phyloP scores from a whole-genome alignment of 139 green algal genomes.

The Desmodesmus armatus region DNA sequence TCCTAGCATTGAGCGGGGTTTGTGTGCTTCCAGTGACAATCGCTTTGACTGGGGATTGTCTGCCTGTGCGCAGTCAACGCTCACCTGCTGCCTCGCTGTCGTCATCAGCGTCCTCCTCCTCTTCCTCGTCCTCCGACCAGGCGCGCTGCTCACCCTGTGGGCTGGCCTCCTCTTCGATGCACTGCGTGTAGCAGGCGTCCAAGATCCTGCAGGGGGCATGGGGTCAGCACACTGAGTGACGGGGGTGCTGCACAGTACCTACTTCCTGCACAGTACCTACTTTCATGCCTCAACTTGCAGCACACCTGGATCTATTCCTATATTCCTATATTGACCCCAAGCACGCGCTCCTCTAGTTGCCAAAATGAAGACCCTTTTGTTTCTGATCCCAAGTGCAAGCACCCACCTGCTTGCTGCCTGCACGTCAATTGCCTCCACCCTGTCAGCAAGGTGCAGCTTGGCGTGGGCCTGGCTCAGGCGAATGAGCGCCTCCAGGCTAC shows the following conservation, averaged over 20 bases:
- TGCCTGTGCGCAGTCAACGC: too few relatives aligned
- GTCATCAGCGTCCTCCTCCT: not conserved
- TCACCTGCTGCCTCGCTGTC: not conserved
- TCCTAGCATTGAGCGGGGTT: too few relatives aligned
- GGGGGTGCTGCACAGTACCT: not conserved
- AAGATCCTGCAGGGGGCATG: not conserved
- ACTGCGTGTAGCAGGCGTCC: constrained; percentile 44
- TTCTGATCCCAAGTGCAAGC: constrained; percentile 31
- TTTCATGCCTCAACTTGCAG: too few relatives aligned
- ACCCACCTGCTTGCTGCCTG: constrained; percentile 27
- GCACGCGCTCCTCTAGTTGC: not conserved
- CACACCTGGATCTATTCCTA: not conserved
- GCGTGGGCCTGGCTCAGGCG: constrained; percentile 94
- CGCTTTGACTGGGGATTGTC: too few relatives aligned
- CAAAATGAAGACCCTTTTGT: constrained; percentile 27
- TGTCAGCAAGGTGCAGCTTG: constrained; percentile 71
- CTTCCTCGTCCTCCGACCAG: constrained; percentile 26
- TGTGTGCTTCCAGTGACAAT: too few relatives aligned
- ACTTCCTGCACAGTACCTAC: too few relatives aligned
- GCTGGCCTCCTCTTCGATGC: constrained; percentile 42
- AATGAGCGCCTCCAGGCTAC: constrained; percentile 97
- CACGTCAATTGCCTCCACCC: constrained; percentile 47
- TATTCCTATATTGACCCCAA: not conserved
- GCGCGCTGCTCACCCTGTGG: constrained; percentile 14
- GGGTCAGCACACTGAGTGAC: too few relatives aligned